These are phyloP conservation scores for Colletotrichum sp. DNA, from an alignment of 2,329 filamentous ascomycete species.

Conservation along the genomic window DNA sequence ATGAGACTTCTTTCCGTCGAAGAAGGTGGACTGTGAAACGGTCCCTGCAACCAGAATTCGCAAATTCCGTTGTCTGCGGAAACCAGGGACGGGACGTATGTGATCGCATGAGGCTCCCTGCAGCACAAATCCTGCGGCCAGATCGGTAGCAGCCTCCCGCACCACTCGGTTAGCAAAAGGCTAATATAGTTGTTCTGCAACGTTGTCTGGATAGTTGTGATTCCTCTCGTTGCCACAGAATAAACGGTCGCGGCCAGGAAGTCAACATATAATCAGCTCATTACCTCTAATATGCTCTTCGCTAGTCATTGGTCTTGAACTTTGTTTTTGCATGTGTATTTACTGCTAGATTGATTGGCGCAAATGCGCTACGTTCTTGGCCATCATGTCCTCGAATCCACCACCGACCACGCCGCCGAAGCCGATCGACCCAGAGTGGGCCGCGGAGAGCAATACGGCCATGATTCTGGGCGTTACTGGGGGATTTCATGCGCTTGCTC, in stretches of 20 bases:
- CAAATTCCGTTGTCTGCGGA: not conserved
- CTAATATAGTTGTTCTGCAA: not conserved
- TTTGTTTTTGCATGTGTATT: not conserved
- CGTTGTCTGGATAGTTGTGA: not conserved
- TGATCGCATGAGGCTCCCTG: not conserved
- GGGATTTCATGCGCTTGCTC: slow-evolving; percentile 26
- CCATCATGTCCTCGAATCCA: not conserved
- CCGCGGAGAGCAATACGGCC: slow-evolving; percentile 29
- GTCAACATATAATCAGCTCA: not conserved
- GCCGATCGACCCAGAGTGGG: slow-evolving; percentile 22
- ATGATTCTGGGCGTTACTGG: slow-evolving; percentile 26
- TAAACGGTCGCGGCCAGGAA: not conserved
- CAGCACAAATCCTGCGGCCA: not conserved
- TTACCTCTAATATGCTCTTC: not conserved
- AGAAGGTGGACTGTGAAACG: not conserved
- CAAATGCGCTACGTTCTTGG: not conserved
- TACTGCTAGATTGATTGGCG: not conserved
- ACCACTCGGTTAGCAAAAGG: not conserved
- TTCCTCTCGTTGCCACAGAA: not conserved
- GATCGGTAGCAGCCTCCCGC: not conserved
- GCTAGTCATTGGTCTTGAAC: no score
- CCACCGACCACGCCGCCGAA: not conserved
- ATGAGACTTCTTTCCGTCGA: not conserved
- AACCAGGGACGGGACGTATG: not conserved
- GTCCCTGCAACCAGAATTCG: not conserved